These are phyloP conservation scores for Davidsoniella neocaledoniae DNA, from an alignment of 2,329 filamentous ascomycete genomes.

Conservation along the genomic window DNA sequence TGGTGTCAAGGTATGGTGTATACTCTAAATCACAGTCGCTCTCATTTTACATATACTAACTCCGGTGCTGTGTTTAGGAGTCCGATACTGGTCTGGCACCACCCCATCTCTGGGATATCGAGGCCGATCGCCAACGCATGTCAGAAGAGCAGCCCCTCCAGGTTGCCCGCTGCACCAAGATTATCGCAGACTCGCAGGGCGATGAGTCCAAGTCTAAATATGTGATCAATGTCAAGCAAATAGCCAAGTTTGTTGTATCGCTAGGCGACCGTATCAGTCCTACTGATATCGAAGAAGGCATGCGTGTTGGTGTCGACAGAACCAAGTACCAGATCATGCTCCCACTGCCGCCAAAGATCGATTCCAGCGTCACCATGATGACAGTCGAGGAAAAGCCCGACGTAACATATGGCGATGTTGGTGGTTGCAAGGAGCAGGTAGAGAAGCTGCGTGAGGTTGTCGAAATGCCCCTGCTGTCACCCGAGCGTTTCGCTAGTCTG, in stretches of 20 bases:
- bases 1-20: conserved; percentile 48
- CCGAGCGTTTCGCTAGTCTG: conserved; percentile 94
- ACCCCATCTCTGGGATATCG: conserved; percentile 96
- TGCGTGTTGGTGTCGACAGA: conserved; percentile 94
- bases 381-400: conserved; percentile 99
- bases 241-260: conserved; percentile 98
- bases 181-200: conserved; percentile 86
- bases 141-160: conserved; percentile 94
- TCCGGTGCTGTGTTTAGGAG: conserved; percentile 41
- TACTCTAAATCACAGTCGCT: neutral
- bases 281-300: conserved; percentile 97
- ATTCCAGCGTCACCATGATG: conserved; percentile 99
- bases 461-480: conserved; percentile 92
- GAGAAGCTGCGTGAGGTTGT: conserved; percentile 98
- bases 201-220: conserved; percentile 98
- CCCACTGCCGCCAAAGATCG: conserved; percentile 92
- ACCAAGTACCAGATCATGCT: conserved; percentile 99
- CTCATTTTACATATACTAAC: neutral
- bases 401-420: conserved; percentile 96
- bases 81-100: conserved; percentile 96
- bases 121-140: conserved; percentile 96
- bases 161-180: conserved; percentile 96
- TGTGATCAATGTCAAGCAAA: conserved; percentile 99
- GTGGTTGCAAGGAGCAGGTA: conserved; percentile 98
- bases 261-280: conserved; percentile 91